Evolutionary conservation across 2,329 filamentous ascomycete species (phyloP), one percentile per base, ranked within the genome.

Genomic region (Cladorrhinum sp.): DNA sequence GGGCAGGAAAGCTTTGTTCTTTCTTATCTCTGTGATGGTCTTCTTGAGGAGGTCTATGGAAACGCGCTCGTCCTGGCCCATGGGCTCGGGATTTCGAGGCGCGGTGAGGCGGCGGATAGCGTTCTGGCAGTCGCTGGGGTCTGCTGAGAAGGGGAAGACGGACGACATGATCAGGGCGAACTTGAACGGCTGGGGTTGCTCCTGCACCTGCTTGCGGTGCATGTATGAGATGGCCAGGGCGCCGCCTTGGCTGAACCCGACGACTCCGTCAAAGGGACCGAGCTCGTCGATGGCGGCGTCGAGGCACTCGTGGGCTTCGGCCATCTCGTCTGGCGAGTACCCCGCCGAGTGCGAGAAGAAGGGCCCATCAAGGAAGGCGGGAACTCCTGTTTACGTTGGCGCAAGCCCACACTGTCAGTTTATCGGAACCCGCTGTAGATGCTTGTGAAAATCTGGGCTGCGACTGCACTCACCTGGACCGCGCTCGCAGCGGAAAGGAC

Each of bases 111-210:
- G 24, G 2, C 27, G 24, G 50, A 52, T 52, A 10, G 27, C 50
- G 12, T 32, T 20, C 50, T 32, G 16, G 18, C 50, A 52, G 12
- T 29, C 50, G 13, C 50, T 20, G 8, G 24, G 24, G 16, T 52
- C 50, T 13, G 50, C 50, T 2, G 50, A 52, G 23, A 24, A 52
- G 10, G 50, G 50, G 22, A 52, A 32, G 25, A 52, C 50, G 18
- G 24, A 32, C 50, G 50, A 52, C 50, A 52, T 52, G 24, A 52
- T 52, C 50, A 52, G 32, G 23, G 50, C 50, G 25, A 52, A 52
- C 50, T 52, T 52, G 50, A 52, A 52, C n/a, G 50, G 50, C 10
- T 13, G 50, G 9, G 18, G 9, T 20, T 52, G 18, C 6, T 52
- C 27, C 50, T 32, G 50, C 7, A 32, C n/a, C 24, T 52, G 50